Base-by-base conservation (phyloP, 208 protist genomes). In the Leishmania arabica region DNA sequence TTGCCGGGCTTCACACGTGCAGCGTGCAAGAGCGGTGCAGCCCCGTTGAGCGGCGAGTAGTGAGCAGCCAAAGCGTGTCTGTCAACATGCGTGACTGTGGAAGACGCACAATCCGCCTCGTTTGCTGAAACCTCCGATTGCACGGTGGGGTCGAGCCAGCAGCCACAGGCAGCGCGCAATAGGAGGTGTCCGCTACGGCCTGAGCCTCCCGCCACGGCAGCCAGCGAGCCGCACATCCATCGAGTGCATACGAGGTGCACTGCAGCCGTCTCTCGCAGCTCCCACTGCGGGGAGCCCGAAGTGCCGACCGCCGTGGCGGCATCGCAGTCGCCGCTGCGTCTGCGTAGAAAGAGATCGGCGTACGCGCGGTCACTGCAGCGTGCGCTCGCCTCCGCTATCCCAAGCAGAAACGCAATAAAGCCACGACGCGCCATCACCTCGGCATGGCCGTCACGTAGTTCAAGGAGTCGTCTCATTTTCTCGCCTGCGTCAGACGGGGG, bases 1-100 rank as follows among this genome's bases (percentile, higher is more conserved):
- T 91, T 89, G 31, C 96, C 96, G 34, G 96, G 96, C 82, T 98
- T 98, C 49, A 97, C 87, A n/a, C 94, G 91, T 0, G 69, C 80
- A 64, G 78, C 84, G 17, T 51, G 34, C 19, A 66, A 49, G 34
- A 85, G 76, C 31, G n/a, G 21, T 17, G 68, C 78, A 31, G 86
- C 86, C n/a, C 60, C 85, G 84, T 94, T 88, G 40, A 83, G 37
- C 13, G 81, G 45, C 3, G 83, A 85, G 34, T 87, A 60, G 81
- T 97, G 93, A 9, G 85, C 82, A 31, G 92, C 93, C 9, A 97
- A 11, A 34, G 71, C 17, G 76, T 94, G 87, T 3, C 82, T 76
- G 34, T 34, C 40, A 47, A 91, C 84, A 27, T 9, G 40, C 53
- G 69, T 37, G 27, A 65, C 27, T 9, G 53, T 9, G 42, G 17